Base-by-base conservation (phyloP, 306 rosid species). In the Glycine latifolia region DNA sequence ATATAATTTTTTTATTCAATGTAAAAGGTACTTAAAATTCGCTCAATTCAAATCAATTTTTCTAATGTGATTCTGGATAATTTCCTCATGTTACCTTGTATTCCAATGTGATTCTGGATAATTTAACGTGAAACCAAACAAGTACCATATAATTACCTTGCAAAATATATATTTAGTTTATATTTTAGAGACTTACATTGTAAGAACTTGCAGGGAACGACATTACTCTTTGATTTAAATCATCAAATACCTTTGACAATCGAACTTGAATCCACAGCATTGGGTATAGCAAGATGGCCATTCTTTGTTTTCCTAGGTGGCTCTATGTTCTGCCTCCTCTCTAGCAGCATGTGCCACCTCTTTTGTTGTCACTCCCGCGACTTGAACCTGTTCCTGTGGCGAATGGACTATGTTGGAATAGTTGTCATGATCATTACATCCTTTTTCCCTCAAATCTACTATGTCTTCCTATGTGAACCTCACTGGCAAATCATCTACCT, bases 301-400 rank as follows among this genome's bases (percentile, higher is more conserved):
- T 93, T 95, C 91, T 87, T 90, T 53, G 97, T 91, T 14, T 95
- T 91, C 97, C 54, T 95, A 12, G 85, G 89, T 13, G 99, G 98
- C 15, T 93, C 99, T 0, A 91, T 95, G 96, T 93, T 95, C 88
- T 95, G 99, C 69, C 96, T 95, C 11, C 79, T 93, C 81, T 95
- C 98, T 0, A 95, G 99, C 92, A 91, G 91, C 90, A 82, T 83
- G 17, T 95, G 99, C 86, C 99, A 95, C 88, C 96, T 95, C 75
- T 95, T 95, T 61, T 95, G 90, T 3, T 95, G 99, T 73, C 98
- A 95, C 81, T 93, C 98, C 7, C 93, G 71, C 66, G 67, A 73
- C 12, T 54, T 93, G 12, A 95, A 87, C 89, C 71, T 90, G 39
- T 62, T 88, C 13, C 87, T 95, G 7, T 55, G 94, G 49, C 60